Evolutionary conservation across 179 eudicot species (phyloP), one percentile per base, ranked within the genome.

Genomic region (Actinidia polygama): DNA sequence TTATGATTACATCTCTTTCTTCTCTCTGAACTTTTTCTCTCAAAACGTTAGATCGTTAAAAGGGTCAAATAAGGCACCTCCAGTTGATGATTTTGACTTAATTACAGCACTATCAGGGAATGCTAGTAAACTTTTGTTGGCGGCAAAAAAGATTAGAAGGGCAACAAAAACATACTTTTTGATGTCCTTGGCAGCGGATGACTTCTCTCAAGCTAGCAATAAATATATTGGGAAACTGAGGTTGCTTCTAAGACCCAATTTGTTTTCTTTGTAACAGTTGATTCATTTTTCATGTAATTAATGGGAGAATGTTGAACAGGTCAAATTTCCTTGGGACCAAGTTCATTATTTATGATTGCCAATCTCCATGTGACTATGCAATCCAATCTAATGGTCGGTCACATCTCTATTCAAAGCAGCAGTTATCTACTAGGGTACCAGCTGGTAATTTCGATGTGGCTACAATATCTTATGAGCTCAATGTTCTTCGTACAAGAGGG

Each of bases 281-380:
- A 15, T 51, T 77, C 49, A 40, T 61, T 58, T 77, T 72, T 68
- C 72, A 19, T 62, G 46, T 24, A 53, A 54, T 40, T 54, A 72
- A 21, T 21, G 12, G n/a, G 40, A 14, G 15, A 30, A 26, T 53
- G 71, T 78, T 40, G 66, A 30, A 51, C 88, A 89, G 92, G 86
- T 91, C 93, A 69, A 89, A 88, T 83, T 88, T 91, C 59, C 89
- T 91, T 30, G 92, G 92, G 53, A 89, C 92, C 78, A 85, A 89
- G 85, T 91, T 91, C 82, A 78, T 73, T 18, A 66, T 91, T 64
- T 85, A 85, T 46, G 90, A 91, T 50, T 75, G 77, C 80, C 90
- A 82, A 55, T 85, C 82, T 64, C 84, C 83, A 19, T 68, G 69
- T 74, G 82, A 79, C 84, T 63, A 80, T 79, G 54, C 80, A 12